A percentile compares a stretch with the other conserved stretches of the same genome.
Conservation (phyloP, 495 filamentous ascomycete species). For the Penicillium samsonianum region DNA sequence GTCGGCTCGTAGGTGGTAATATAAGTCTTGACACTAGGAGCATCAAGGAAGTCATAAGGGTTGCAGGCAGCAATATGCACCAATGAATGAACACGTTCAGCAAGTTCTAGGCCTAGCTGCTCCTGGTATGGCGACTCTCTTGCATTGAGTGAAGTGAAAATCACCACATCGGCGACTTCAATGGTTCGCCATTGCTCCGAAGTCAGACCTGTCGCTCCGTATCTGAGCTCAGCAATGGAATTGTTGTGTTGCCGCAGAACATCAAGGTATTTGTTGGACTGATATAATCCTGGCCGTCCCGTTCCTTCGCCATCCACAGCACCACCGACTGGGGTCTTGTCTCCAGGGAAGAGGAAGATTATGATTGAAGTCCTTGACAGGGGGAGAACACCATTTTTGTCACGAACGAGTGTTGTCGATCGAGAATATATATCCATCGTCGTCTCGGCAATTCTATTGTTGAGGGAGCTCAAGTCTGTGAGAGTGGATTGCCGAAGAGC, state of each 20-base stretch:
- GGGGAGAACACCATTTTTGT: constrained; percentile 33
- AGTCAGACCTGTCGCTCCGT: constrained; percentile 32
- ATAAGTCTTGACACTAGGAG: constrained; percentile 43
- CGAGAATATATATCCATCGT: constrained; percentile 41
- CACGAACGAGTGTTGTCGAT: constrained; percentile 48
- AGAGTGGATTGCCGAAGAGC: constrained; percentile 22
- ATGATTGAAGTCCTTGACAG: constrained; percentile 35
- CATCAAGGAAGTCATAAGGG: constrained; percentile 53
- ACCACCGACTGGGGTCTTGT: constrained; percentile 40
- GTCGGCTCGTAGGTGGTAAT: constrained; percentile 52
- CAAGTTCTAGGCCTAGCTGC: constrained; percentile 35
- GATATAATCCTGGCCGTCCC: constrained; percentile 36
- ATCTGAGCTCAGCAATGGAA: constrained; percentile 37
- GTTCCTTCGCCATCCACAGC: constrained; percentile 50
- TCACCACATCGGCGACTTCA: constrained; percentile 41
- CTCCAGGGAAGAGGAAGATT: constrained; percentile 49
- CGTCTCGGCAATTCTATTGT: constrained; percentile 20
- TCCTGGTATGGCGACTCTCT: constrained; percentile 43
- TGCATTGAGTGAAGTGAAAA: constrained; percentile 49
- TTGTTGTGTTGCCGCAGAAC: constrained; percentile 28
- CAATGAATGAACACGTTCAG: constrained; percentile 31
- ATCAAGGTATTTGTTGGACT: constrained; percentile 38
- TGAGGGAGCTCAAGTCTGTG: constrained; percentile 26
- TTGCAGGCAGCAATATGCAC: constrained; percentile 48
- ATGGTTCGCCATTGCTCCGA: constrained; percentile 32